Evolutionary conservation across 805 yeast genomes (phyloP).

Genomic region (Vanderwaltozyma yarrowii): DNA sequence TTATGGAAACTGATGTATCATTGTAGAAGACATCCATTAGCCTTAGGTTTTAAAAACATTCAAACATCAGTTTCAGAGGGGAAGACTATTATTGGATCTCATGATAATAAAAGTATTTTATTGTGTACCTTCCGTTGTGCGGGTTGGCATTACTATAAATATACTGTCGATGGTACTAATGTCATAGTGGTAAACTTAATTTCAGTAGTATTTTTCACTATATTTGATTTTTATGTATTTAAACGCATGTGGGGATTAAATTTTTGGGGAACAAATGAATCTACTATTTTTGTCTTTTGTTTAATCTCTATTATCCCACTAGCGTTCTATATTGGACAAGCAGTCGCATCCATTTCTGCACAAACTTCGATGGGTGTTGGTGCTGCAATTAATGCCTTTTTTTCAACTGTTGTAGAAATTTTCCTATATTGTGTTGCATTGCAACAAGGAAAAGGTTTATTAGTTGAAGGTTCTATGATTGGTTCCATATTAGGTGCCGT

Average conservation of each 20-base stretch:
- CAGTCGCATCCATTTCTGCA: slow-evolving; percentile 98
- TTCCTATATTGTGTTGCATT: slow-evolving; percentile 88
- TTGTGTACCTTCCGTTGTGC: slow-evolving; percentile 87
- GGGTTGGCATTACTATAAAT: slow-evolving; percentile 89
- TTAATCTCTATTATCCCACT: slow-evolving; percentile 80
- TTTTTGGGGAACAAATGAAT: slow-evolving; percentile 40
- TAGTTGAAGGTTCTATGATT: slow-evolving; percentile 93
- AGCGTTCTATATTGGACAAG: slow-evolving; percentile 96
- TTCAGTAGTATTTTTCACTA: slow-evolving; percentile 70
- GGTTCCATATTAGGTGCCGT: slow-evolving; percentile 94
- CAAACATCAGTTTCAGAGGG: slow-evolving; percentile 22
- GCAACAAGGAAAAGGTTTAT: slow-evolving; percentile 68
- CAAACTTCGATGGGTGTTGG: slow-evolving; percentile 99
- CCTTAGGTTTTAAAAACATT: slow-evolving; percentile 63
- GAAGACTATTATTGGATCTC: slow-evolving; percentile 4
- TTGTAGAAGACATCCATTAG: slow-evolving; percentile 82
- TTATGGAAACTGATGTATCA: slow-evolving; percentile 59
- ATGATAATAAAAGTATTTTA: slow-evolving; percentile 43
- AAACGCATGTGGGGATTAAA: slow-evolving; percentile 35
- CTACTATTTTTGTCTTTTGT: slow-evolving; percentile 62
- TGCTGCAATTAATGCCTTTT: slow-evolving; percentile 95
- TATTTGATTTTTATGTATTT: slow-evolving; percentile 61
- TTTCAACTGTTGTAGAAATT: slow-evolving; percentile 91
- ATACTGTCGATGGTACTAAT: slow-evolving; percentile 93
- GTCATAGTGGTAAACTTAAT: slow-evolving; percentile 81